Percentiles rank a stretch among this genome's conserved stretches.
Conservation (phyloP, 331 rosid species). For the Arachis monticola region DNA sequence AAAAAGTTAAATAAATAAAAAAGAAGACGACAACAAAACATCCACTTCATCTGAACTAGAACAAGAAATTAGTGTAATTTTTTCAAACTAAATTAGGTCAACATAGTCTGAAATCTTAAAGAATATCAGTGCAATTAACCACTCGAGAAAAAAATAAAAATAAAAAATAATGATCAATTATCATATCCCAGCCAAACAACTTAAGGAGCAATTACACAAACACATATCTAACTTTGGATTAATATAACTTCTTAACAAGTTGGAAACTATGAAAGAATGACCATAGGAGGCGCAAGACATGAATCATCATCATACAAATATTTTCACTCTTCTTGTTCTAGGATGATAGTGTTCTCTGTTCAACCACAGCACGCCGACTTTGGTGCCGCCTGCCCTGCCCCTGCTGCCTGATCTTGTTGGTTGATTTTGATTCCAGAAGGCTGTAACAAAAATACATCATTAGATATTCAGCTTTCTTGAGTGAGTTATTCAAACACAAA, state of each 20-base stretch:
- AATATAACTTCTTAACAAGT: conserved; percentile 27
- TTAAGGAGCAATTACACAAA: conserved; percentile 27
- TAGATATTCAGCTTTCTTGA: conserved; percentile 9
- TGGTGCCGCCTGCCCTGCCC: conserved; percentile 57
- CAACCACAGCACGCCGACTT: conserved; percentile 83
- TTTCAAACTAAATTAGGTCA: conserved; percentile 11
- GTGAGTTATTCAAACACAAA: conserved; percentile 4
- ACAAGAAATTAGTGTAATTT: not conserved
- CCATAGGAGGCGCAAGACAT: conserved; percentile 32
- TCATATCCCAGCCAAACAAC: conserved; percentile 35
- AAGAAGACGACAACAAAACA: not conserved
- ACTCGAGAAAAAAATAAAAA: conserved; percentile 18
- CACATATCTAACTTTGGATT: conserved; percentile 36
- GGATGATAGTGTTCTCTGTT: conserved; percentile 29
- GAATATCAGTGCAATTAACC: conserved; percentile 33
- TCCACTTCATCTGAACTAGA: not conserved
- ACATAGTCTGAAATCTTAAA: conserved; percentile 20
- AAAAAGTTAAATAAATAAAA: not conserved
- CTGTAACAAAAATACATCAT: conserved; percentile 46
- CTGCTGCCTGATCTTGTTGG: conserved; percentile 62
- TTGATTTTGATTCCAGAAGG: conserved; percentile 75
- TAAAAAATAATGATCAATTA: conserved; percentile 23
- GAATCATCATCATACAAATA: conserved; percentile 31
- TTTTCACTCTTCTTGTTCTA: conserved; percentile 37
- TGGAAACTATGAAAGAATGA: conserved; percentile 40